Evolutionary conservation across 805 yeast species (phyloP).

Genomic region (Monosporozyma aquatica): DNA sequence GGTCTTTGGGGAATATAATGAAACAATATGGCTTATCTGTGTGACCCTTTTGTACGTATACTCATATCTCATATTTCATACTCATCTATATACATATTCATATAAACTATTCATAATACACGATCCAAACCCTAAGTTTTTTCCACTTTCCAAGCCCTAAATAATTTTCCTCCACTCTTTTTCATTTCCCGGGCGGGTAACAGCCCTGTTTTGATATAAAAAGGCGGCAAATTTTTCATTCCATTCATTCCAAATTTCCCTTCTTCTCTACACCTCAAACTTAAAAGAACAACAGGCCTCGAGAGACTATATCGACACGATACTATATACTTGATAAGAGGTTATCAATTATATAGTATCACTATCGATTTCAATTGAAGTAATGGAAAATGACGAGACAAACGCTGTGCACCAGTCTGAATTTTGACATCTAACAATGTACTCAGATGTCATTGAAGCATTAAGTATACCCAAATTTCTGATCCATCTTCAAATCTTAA

Average conservation of each 20-base stretch:
- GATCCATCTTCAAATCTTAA: constrained; percentile 11
- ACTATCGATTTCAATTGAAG: too few relatives aligned
- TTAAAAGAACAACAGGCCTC: not conserved
- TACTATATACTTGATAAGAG: not conserved
- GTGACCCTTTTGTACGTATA: too few relatives aligned
- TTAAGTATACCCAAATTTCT: constrained; percentile 34
- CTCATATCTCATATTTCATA: too few relatives aligned
- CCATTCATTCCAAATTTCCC: too few relatives aligned
- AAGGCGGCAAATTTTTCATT: too few relatives aligned
- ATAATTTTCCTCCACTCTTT: not conserved
- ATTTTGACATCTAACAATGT: constrained; percentile 15
- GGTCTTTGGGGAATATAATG: constrained; percentile 25
- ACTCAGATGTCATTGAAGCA: constrained; percentile 32
- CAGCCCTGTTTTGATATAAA: not conserved
- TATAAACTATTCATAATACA: too few relatives aligned
- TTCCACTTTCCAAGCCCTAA: too few relatives aligned
- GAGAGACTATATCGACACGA: not conserved
- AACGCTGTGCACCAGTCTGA: constrained; percentile 35
- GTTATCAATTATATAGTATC: constrained; percentile 1
- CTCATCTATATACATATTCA: not conserved
- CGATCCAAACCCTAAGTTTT: too few relatives aligned
- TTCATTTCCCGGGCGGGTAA: not conserved
- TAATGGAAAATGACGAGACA: constrained; percentile 32
- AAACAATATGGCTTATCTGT: constrained; percentile 3
- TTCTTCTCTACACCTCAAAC: not conserved